A percentile compares a stretch with the other conserved stretches of the same genome.
Evolutionary conservation across 208 protist genomes (phyloP).

Genomic region (Trypanosoma boissoni): DNA sequence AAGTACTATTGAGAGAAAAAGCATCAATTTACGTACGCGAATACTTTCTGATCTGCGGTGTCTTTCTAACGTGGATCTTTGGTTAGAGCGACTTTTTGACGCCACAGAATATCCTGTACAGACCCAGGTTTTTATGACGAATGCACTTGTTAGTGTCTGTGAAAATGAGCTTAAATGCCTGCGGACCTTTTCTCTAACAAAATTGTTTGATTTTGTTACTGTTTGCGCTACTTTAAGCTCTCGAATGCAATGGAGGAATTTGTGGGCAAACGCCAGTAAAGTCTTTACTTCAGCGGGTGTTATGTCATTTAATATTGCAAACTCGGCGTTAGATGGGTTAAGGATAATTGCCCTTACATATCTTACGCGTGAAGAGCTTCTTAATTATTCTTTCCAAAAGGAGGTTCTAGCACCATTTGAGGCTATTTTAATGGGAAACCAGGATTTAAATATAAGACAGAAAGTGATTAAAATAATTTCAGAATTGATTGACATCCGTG

Average conservation of each 20-base stretch:
- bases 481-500: slow-evolving; percentile 77
- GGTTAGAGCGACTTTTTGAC: slow-evolving; percentile 83
- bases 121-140: slow-evolving; percentile 74
- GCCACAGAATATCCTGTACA: slow-evolving; percentile 58
- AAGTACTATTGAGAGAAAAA: slow-evolving; percentile 31
- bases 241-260: slow-evolving; percentile 79
- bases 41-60: slow-evolving; percentile 48
- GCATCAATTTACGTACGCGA: slow-evolving; percentile 31
- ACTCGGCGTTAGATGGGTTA: slow-evolving; percentile 55
- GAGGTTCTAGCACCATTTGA: slow-evolving; percentile 78
- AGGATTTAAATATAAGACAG: slow-evolving; percentile 49
- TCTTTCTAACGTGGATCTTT: slow-evolving; percentile 58
- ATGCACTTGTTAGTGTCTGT: slow-evolving; percentile 65
- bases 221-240: slow-evolving; percentile 69
- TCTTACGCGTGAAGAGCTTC: slow-evolving; percentile 70
- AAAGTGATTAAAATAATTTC: slow-evolving; percentile 64
- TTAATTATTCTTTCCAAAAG: slow-evolving; percentile 87
- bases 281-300: slow-evolving; percentile 66
- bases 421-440: slow-evolving; percentile 70
- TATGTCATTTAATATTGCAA: slow-evolving; percentile 34
- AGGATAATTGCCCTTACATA: slow-evolving; percentile 72
- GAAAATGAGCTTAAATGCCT: slow-evolving; percentile 58
- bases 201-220: slow-evolving; percentile 83
- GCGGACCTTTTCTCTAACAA: slow-evolving; percentile 81
- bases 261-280: slow-evolving; percentile 69